Evolutionary conservation across 2,329 filamentous ascomycete species (phyloP).

Genomic region (Podosphaera fusca): DNA sequence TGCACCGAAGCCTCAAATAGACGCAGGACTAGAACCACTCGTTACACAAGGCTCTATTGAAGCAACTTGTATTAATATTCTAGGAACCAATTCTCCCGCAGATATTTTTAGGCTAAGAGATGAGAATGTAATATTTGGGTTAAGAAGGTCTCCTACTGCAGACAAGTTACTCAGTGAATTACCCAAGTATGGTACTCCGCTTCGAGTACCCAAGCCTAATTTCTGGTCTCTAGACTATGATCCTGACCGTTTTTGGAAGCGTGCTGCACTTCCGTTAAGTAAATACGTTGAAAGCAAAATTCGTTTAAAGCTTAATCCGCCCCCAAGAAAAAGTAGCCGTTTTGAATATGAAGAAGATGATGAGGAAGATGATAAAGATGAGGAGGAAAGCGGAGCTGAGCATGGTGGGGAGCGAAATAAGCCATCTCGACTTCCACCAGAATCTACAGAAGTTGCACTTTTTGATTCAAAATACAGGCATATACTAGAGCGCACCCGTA

Average conservation of each 20-base stretch:
- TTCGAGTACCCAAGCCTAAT: constrained; percentile 34
- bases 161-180: constrained; percentile 62
- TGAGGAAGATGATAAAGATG: constrained; percentile 27
- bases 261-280: constrained; percentile 59
- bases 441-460: constrained; percentile 56
- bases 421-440: constrained; percentile 31
- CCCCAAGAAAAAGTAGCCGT: constrained; percentile 55
- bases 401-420: constrained; percentile 12
- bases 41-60: constrained; percentile 21
- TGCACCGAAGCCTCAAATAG: constrained; percentile 45
- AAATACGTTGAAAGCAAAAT: constrained; percentile 72
- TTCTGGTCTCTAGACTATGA: constrained; percentile 33
- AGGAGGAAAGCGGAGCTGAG: constrained; percentile 24
- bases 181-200: constrained; percentile 50
- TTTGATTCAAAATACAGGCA: constrained; percentile 78
- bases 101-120: constrained; percentile 65
- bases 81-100: constrained; percentile 38
- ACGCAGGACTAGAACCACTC: constrained; percentile 34
- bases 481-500: constrained; percentile 73
- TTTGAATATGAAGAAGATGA: constrained; percentile 60
- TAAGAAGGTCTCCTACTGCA: constrained; percentile 49
- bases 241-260: constrained; percentile 50
- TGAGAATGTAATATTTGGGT: constrained; percentile 58
- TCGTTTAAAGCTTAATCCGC: constrained; percentile 38
- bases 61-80: constrained; percentile 12